Evolutionary conservation across 2,329 filamentous ascomycete species (phyloP).

Genomic region (Fusarium domesticum): DNA sequence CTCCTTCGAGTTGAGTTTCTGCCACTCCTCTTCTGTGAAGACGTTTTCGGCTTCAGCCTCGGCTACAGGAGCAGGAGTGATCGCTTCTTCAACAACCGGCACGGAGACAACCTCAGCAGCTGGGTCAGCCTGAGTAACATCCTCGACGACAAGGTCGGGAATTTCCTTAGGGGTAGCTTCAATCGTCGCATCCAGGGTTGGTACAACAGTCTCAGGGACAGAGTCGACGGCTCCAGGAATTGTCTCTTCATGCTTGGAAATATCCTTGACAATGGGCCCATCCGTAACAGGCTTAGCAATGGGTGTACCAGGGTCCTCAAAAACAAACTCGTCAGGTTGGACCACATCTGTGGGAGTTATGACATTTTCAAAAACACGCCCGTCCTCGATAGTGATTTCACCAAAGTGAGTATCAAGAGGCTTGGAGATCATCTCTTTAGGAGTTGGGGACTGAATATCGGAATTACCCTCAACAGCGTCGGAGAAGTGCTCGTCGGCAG

Average conservation of each 20-base stretch:
- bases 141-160: background rate
- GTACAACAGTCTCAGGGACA: background rate
- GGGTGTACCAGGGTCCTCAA: background rate
- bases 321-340: background rate
- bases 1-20: slow-evolving; percentile 18
- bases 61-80: slow-evolving; percentile 4
- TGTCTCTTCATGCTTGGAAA: background rate
- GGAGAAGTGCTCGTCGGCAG: slow-evolving; percentile 37
- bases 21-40: slow-evolving; percentile 15
- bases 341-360: background rate
- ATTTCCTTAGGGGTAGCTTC: background rate
- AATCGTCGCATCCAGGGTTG: background rate
- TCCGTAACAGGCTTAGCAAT: background rate
- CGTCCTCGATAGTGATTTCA: slow-evolving; percentile 2
- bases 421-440: slow-evolving; percentile 7
- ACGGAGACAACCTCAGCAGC: background rate
- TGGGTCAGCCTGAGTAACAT: background rate
- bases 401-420: background rate
- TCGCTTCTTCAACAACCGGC: background rate
- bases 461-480: slow-evolving; percentile 32
- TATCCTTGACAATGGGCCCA: background rate
- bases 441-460: slow-evolving; percentile 12
- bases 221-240: slow-evolving; percentile 2
- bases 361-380: slow-evolving; percentile 1
- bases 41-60: slow-evolving; percentile 5